These are phyloP conservation scores for Verticillium albo-atrum DNA, from an alignment of 2,329 filamentous ascomycete genomes.

Conservation along the genomic window DNA sequence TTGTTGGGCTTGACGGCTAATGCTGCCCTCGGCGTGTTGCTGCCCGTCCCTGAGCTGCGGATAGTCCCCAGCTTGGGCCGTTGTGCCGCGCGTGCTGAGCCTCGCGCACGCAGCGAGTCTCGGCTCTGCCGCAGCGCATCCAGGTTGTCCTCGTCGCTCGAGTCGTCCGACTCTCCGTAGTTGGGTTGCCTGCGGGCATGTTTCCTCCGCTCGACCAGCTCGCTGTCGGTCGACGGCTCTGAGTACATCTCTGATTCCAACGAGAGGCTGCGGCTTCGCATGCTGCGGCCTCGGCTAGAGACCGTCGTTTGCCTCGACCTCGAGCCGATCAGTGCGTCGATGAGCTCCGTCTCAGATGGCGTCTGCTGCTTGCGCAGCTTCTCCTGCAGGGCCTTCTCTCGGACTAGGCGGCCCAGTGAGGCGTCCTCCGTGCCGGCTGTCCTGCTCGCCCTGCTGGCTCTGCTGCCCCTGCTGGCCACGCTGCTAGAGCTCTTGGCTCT, in stretches of 20 bases:
- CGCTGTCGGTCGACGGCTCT: conserved; percentile 16
- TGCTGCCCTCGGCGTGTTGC: conserved; percentile 20
- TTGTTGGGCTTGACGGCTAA: conserved; percentile 16
- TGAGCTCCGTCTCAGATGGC: conserved; percentile 36
- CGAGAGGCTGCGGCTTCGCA: conserved; percentile 27
- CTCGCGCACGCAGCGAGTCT: conserved; percentile 17
- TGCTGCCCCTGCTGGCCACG: conserved; percentile 40
- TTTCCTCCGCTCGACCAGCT: conserved; percentile 10
- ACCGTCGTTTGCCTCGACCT: conserved; percentile 10
- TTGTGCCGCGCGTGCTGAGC: conserved; percentile 28
- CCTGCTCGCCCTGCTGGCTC: not conserved
- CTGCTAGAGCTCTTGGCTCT: conserved; percentile 56
- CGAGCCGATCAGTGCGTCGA: conserved; percentile 33
- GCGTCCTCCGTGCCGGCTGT: conserved; percentile 29
- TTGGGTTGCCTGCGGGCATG: conserved; percentile 3
- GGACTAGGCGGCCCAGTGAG: conserved; percentile 36
- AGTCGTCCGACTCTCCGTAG: conserved; percentile 15
- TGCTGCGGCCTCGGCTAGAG: conserved; percentile 23
- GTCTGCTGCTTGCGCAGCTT: conserved; percentile 37
- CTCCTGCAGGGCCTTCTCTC: conserved; percentile 41
- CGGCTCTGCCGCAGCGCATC: conserved; percentile 14
- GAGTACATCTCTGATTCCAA: conserved; percentile 25
- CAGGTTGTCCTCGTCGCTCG: conserved; percentile 24
- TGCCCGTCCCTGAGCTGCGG: conserved; percentile 29
- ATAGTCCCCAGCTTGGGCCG: conserved; percentile 44